phyloP scores from a whole-genome alignment of 2,329 filamentous ascomycete species.

The Teratosphaeria epicoccoides region DNA sequence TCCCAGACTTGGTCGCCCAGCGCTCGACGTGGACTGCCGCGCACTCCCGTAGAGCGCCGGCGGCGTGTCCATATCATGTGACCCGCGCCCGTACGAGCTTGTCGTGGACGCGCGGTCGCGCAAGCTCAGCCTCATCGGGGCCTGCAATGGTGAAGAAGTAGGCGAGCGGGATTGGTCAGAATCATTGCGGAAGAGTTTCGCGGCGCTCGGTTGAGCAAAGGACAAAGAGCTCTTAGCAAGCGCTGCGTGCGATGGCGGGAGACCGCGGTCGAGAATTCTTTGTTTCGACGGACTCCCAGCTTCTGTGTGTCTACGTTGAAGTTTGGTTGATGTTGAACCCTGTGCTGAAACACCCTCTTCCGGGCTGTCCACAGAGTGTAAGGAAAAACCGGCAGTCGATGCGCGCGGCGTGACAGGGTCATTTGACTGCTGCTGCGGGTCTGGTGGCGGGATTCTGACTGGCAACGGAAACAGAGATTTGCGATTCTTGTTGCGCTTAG shows the following conservation, averaged over 20 bases:
- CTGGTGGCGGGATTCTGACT: conserved; percentile 50
- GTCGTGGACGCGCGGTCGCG: conserved; percentile 81
- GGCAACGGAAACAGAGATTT: conserved; percentile 81
- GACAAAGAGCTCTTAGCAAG: conserved; percentile 38
- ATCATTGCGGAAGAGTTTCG: conserved; percentile 46
- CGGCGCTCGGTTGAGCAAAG: conserved; percentile 34
- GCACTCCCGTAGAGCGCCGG: conserved; percentile 43
- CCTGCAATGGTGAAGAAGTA: conserved; percentile 46
- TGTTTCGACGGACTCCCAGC: conserved; percentile 14
- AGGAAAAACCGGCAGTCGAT: conserved; percentile 20
- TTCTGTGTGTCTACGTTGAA: conserved; percentile 20
- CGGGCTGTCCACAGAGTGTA: conserved; percentile 17
- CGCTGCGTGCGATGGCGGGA: conserved; percentile 41
- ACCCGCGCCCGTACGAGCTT: conserved; percentile 66
- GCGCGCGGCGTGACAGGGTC: conserved; percentile 28
- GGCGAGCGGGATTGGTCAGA: conserved; percentile 57
- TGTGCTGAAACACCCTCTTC: conserved; percentile 1
- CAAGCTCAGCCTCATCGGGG: conserved; percentile 47
- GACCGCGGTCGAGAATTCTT: conserved; percentile 13
- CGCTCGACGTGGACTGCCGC: conserved; percentile 71
- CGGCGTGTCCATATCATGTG: conserved; percentile 60
- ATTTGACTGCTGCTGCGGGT: conserved; percentile 17
- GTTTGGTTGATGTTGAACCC: conserved; percentile 11
- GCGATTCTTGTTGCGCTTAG: conserved; percentile 64
- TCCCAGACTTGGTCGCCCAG: conserved; percentile 83